Conservation (phyloP, 106 monocot genomes). For the Amphibolis antarctica region DNA sequence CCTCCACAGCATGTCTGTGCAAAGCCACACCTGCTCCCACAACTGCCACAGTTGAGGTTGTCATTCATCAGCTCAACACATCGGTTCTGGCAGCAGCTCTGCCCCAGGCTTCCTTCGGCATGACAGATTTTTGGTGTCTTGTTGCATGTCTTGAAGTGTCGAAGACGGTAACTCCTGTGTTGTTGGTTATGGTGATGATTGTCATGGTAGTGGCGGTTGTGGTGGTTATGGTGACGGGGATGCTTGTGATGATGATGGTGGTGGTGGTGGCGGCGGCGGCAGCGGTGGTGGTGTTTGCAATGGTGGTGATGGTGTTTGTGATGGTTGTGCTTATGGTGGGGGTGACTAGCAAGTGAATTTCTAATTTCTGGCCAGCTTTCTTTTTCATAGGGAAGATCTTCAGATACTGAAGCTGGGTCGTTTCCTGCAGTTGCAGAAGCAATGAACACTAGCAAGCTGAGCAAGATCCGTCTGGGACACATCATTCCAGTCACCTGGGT, state of each 20-base stretch:
- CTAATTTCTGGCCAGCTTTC: not conserved
- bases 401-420: not conserved
- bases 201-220: not conserved
- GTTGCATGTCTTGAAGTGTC: conserved; percentile 18
- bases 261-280: not conserved
- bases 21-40: conserved; percentile 7
- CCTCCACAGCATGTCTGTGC: conserved; percentile 8
- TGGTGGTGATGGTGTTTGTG: not conserved
- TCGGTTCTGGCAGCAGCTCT: conserved; percentile 19
- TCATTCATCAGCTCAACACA: conserved; percentile 23
- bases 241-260: not conserved
- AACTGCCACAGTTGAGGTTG: conserved; percentile 29
- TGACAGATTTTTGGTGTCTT: conserved; percentile 12
- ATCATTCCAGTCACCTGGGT: too few species aligned
- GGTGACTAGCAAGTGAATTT: not conserved
- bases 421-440: not conserved
- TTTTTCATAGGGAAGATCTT: not conserved
- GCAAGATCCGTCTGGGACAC: not conserved
- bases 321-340: not conserved
- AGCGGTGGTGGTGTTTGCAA: too few species aligned
- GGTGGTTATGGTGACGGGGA: not conserved
- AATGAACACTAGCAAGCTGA: not conserved
- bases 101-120: conserved; percentile 13
- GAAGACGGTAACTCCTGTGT: not conserved
- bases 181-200: not conserved